Percentiles rank a stretch among this genome's conserved stretches.
These are phyloP conservation scores for Cyclotella atomus DNA, from an alignment of 108 stramenopile species.

Conservation along the genomic window DNA sequence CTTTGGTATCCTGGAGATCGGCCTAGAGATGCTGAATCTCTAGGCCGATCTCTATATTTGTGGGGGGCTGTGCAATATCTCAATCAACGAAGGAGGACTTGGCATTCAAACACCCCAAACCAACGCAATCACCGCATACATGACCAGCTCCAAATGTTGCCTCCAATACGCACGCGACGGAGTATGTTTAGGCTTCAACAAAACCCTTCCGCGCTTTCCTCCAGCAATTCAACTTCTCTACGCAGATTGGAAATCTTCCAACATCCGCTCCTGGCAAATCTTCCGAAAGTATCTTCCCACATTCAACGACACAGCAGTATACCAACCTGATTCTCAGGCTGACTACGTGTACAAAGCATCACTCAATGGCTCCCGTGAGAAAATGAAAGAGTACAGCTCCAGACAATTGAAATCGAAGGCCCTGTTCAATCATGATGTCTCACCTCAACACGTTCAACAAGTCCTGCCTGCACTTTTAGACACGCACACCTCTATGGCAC, in stretches of 20 bases:
- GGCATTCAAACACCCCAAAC: no score
- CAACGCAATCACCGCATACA: no score
- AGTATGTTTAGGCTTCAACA: background rate
- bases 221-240: background rate
- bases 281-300: background rate
- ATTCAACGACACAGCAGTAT: background rate
- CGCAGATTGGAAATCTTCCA: background rate
- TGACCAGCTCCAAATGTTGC: no score
- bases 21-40: no score
- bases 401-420: background rate
- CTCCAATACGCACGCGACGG: background rate
- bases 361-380: background rate
- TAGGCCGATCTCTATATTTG: no score
- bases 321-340: background rate
- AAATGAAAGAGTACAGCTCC: background rate
- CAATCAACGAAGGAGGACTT: no score
- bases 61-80: no score
- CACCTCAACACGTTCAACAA: no score
- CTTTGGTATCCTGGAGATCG: no score
- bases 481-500: no score
- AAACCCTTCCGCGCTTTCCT: background rate
- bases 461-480: no score
- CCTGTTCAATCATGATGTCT: background rate
- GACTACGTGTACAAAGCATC: background rate
- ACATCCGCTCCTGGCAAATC: background rate